Evolutionary conservation across 805 yeast species (phyloP).

Genomic region (Yarrowia keelungensis): DNA sequence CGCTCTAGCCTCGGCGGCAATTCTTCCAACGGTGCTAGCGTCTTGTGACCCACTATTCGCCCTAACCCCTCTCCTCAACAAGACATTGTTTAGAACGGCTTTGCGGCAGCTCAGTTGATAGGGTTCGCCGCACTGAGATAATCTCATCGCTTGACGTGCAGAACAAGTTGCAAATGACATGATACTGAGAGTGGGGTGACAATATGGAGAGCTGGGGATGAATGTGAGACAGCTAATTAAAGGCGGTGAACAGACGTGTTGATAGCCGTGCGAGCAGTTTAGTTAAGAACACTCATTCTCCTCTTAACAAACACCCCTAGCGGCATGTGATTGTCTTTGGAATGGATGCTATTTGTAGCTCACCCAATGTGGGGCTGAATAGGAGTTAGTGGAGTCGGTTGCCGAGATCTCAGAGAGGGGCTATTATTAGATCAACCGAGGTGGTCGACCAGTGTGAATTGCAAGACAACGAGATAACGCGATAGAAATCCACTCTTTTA

Average conservation of each 20-base stretch:
- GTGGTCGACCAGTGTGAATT: too few relatives aligned
- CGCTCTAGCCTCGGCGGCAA: too few relatives aligned
- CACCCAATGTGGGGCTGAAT: constrained; percentile 1
- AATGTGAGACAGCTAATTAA: too few relatives aligned
- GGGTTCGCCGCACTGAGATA: neutral
- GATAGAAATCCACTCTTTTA: too few relatives aligned
- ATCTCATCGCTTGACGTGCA: constrained; percentile 23
- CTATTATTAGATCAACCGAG: too few relatives aligned
- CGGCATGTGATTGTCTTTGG: constrained; percentile 1
- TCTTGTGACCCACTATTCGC: neutral
- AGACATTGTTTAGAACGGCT: constrained; percentile 1
- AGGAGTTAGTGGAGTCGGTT: too few relatives aligned
- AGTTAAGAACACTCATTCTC: too few relatives aligned
- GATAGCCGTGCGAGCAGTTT: too few relatives aligned
- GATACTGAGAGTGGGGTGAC: neutral
- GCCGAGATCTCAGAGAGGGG: too few relatives aligned
- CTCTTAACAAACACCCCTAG: too few relatives aligned
- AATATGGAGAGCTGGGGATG: neutral
- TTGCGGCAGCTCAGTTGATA: neutral
- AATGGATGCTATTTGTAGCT: neutral
- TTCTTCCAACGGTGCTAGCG: neutral
- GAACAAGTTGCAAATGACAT: neutral
- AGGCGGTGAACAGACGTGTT: too few relatives aligned
- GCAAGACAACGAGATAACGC: too few relatives aligned
- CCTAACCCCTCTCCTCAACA: constrained; percentile 26